Percentiles rank a stretch among this genome's conserved stretches.
phyloP scores from a whole-genome alignment of 1,139 yeast genomes.

The Geotrichum restrictum region DNA sequence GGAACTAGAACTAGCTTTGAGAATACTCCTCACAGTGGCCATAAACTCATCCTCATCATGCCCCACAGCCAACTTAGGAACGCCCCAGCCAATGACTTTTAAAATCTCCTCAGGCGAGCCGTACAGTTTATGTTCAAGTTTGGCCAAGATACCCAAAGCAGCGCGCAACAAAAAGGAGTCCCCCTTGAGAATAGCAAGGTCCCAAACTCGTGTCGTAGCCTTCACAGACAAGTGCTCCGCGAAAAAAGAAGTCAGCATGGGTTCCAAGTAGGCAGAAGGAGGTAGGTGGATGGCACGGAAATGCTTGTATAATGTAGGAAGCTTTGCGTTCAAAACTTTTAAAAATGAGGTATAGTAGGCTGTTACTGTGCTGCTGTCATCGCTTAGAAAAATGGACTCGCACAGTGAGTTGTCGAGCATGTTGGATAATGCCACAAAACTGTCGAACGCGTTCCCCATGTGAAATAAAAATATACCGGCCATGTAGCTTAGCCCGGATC shows the following conservation, averaged over 20 bases:
- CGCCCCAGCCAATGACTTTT: slow-evolving; percentile 36
- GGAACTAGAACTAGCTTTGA: too few species aligned
- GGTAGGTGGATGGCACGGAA: slow-evolving; percentile 44
- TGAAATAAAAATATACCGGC: slow-evolving; percentile 45
- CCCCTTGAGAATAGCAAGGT: slow-evolving; percentile 58
- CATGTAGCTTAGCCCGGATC: slow-evolving; percentile 31
- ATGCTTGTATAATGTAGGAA: slow-evolving; percentile 50
- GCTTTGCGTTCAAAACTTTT: slow-evolving; percentile 44
- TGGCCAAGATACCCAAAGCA: slow-evolving; percentile 48
- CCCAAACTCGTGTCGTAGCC: slow-evolving; percentile 47
- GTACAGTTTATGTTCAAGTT: slow-evolving; percentile 50
- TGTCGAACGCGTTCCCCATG: slow-evolving; percentile 38
- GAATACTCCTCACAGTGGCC: slow-evolving; percentile 40
- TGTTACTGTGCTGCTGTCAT: slow-evolving; percentile 27
- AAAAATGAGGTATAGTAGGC: slow-evolving; percentile 46
- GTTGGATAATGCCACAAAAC: slow-evolving; percentile 48
- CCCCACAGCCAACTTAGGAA: slow-evolving; percentile 44
- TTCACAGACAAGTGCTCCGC: slow-evolving; percentile 39
- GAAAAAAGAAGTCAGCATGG: slow-evolving; percentile 40
- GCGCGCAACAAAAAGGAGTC: slow-evolving; percentile 49
- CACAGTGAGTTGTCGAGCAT: slow-evolving; percentile 41
- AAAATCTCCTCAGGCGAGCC: slow-evolving; percentile 43
- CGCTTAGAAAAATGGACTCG: slow-evolving; percentile 28
- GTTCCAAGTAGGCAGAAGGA: slow-evolving; percentile 40
- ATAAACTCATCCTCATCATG: slow-evolving; percentile 48